Percentiles rank a stretch among this genome's conserved stretches.
Conservation (phyloP, 306 rosid genomes). For the Pyrus bretschneideri region DNA sequence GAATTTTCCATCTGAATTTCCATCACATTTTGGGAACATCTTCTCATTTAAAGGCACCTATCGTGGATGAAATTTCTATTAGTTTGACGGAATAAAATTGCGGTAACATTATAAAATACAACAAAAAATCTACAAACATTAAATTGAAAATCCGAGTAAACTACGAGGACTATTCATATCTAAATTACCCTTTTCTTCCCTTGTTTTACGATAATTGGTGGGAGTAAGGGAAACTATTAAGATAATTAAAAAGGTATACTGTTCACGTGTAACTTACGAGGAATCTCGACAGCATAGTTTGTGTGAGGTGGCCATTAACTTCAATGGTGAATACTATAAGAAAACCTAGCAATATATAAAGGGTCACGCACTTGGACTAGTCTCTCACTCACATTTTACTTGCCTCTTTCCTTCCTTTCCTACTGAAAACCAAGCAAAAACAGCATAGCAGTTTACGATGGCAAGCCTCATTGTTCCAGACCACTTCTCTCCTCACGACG, state of each 20-base stretch:
- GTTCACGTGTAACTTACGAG: conserved; percentile 13
- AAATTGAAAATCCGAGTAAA: neutral
- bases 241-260: neutral
- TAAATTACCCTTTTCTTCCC: neutral
- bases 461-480: conserved; percentile 36
- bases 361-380: neutral
- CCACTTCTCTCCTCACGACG: conserved; percentile 39
- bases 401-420: neutral
- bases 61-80: too few species aligned
- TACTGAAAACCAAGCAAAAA: neutral
- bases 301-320: conserved; percentile 35
- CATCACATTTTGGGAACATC: too few species aligned
- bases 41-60: too few species aligned
- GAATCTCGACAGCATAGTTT: neutral
- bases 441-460: conserved; percentile 20
- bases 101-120: neutral
- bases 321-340: conserved; percentile 6
- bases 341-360: neutral
- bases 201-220: neutral
- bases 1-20: too few species aligned
- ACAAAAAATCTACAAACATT: neutral
- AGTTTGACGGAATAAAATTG: too few species aligned
- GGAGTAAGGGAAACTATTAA: neutral
- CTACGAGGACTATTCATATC: neutral
- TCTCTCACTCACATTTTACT: neutral